phyloP scores from a whole-genome alignment of 106 monocot genomes.

The Vanilla planifolia region DNA sequence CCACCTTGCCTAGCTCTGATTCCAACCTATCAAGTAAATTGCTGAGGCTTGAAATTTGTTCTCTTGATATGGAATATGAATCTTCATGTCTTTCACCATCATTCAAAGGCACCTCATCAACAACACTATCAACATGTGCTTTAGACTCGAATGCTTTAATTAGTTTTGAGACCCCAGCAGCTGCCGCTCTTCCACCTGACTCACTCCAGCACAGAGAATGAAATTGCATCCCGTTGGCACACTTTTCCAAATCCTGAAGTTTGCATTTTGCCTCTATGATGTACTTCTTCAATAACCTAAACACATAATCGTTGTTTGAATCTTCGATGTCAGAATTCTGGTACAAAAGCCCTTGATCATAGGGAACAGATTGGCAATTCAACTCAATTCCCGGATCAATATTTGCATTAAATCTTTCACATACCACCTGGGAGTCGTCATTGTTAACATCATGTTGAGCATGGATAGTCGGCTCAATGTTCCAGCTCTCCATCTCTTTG shows the following conservation, averaged over 20 bases:
- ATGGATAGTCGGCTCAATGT: slow-evolving; percentile 8
- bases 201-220: slow-evolving; percentile 24
- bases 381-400: background rate
- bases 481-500: slow-evolving; percentile 25
- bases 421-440: background rate
- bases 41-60: slow-evolving; percentile 34
- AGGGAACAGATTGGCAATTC: background rate
- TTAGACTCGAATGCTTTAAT: slow-evolving; percentile 93
- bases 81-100: slow-evolving; percentile 27
- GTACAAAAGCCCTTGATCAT: slow-evolving; percentile 7
- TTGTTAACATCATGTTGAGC: slow-evolving; percentile 4
- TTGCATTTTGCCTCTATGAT: slow-evolving; percentile 32
- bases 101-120: slow-evolving; percentile 20
- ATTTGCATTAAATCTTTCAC: background rate
- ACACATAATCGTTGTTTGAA: slow-evolving; percentile 10
- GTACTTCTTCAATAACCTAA: slow-evolving; percentile 27
- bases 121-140: slow-evolving; percentile 16
- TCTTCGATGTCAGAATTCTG: slow-evolving; percentile 13
- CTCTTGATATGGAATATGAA: slow-evolving; percentile 33
- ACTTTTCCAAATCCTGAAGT: slow-evolving; percentile 49
- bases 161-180: slow-evolving; percentile 74
- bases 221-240: slow-evolving; percentile 34
- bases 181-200: slow-evolving; percentile 21
- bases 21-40: slow-evolving; percentile 34
- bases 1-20: slow-evolving; percentile 31